These are phyloP conservation scores for Monoraphidium neglectum DNA, from an alignment of 139 green algal genomes.

Conservation along the genomic window DNA sequence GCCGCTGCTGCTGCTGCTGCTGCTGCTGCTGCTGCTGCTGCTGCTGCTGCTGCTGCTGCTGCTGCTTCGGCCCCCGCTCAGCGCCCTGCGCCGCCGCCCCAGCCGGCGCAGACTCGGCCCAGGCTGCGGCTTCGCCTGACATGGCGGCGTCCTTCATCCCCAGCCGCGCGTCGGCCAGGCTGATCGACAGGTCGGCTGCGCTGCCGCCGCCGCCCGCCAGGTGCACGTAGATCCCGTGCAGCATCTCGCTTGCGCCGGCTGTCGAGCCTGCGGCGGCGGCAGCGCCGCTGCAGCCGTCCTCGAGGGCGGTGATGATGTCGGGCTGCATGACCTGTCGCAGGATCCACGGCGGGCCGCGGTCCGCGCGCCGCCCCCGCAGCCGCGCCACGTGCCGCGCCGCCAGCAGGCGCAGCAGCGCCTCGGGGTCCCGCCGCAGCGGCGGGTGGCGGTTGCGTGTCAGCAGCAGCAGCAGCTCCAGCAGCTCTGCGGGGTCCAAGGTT, in stretches of 20 bases:
- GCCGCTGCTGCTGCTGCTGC: neutral
- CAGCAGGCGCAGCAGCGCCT: constrained; percentile 19
- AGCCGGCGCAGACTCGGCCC: too few relatives aligned
- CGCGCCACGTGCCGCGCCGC: constrained; percentile 11
- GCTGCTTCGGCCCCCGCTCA: neutral
- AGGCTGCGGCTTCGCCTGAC: too few relatives aligned
- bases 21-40: neutral
- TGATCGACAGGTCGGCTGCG: constrained; percentile 17
- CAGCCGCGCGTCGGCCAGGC: constrained; percentile 14
- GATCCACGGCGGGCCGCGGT: constrained; percentile 30
- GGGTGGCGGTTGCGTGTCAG: constrained; percentile 27
- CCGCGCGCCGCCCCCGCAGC: constrained; percentile 21
- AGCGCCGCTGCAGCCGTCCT: neutral
- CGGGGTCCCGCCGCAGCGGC: constrained; percentile 3
- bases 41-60: neutral
- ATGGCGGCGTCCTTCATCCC: neutral
- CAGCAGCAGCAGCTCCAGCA: constrained; percentile 30
- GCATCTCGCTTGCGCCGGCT: constrained; percentile 13
- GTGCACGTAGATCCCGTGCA: constrained; percentile 29
- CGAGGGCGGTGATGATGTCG: neutral
- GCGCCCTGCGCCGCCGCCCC: neutral
- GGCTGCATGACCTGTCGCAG: constrained; percentile 31
- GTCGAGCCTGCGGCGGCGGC: neutral
- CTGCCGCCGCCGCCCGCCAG: constrained; percentile 17
- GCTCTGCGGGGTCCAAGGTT: constrained; percentile 10